These are phyloP conservation scores for Lepidopterella palustris DNA, from an alignment of 495 filamentous ascomycete genomes.

Conservation along the genomic window DNA sequence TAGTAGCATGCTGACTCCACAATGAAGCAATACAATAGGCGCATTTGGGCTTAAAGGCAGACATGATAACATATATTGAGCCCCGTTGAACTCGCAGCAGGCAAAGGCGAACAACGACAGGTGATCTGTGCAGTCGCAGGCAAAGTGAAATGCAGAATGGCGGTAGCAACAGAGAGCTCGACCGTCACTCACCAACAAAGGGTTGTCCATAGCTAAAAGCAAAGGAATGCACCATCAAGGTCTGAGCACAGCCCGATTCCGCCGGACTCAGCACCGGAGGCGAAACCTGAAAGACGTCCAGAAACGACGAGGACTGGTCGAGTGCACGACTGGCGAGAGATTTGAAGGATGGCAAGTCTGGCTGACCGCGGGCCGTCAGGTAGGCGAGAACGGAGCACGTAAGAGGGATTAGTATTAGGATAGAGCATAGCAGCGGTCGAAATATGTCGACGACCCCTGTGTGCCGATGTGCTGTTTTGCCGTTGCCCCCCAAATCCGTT, in stretches of 20 bases:
- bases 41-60: neutral
- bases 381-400: slow-evolving; percentile 6
- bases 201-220: slow-evolving; percentile 71
- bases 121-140: neutral
- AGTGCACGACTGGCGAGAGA: slow-evolving; percentile 14
- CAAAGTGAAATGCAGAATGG: neutral
- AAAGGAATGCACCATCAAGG: slow-evolving; percentile 69
- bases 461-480: neutral
- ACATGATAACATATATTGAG: neutral
- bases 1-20: neutral
- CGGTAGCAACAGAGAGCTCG: slow-evolving; percentile 5
- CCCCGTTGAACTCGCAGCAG: too few relatives aligned
- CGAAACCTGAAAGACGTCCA: slow-evolving; percentile 33
- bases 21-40: neutral
- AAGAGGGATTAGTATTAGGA: slow-evolving; percentile 27
- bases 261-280: slow-evolving; percentile 31
- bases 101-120: neutral
- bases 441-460: slow-evolving; percentile 5
- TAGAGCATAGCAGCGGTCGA: slow-evolving; percentile 14
- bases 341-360: slow-evolving; percentile 2
- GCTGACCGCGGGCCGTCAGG: slow-evolving; percentile 6
- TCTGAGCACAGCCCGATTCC: slow-evolving; percentile 22
- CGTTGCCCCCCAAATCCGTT: neutral
- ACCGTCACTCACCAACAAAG: slow-evolving; percentile 60
- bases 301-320: slow-evolving; percentile 17